A percentile compares a stretch with the other conserved stretches of the same genome.
phyloP scores from a whole-genome alignment of 169 alveolate genomes.

The Perkinsus chesapeaki region DNA sequence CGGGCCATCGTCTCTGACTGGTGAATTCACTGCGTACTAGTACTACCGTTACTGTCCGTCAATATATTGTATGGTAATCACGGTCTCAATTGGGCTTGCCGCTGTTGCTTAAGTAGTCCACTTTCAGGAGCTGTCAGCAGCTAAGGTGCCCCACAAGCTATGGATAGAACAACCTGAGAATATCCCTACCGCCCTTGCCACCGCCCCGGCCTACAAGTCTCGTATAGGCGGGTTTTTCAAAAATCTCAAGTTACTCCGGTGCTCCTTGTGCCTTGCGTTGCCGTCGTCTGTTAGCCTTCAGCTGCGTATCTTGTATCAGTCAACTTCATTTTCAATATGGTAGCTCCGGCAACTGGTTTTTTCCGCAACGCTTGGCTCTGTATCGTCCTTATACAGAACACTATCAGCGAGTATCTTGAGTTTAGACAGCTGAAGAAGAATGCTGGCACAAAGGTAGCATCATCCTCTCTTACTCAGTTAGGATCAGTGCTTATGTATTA shows the following conservation, averaged over 20 bases:
- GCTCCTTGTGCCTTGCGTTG: background rate
- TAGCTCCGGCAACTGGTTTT: background rate
- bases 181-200: constrained; percentile 34
- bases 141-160: constrained; percentile 20
- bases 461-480: no score
- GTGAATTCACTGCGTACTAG: no score
- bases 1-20: no score
- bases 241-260: background rate
- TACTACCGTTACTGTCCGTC: no score
- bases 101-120: background rate
- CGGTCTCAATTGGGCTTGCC: no score
- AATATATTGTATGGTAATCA: no score
- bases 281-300: background rate
- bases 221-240: background rate
- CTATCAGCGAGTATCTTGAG: background rate
- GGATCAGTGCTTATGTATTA: no score
- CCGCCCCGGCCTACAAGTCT: constrained; percentile 2
- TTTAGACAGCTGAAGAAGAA: background rate
- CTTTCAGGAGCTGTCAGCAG: constrained; percentile 11
- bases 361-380: background rate
- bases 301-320: background rate
- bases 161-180: constrained; percentile 36
- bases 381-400: background rate
- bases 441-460: background rate
- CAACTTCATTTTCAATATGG: background rate